A percentile compares a stretch with the other conserved stretches of the same genome.
phyloP scores from a whole-genome alignment of 208 protist species.

The Wallacemonas sp. region DNA sequence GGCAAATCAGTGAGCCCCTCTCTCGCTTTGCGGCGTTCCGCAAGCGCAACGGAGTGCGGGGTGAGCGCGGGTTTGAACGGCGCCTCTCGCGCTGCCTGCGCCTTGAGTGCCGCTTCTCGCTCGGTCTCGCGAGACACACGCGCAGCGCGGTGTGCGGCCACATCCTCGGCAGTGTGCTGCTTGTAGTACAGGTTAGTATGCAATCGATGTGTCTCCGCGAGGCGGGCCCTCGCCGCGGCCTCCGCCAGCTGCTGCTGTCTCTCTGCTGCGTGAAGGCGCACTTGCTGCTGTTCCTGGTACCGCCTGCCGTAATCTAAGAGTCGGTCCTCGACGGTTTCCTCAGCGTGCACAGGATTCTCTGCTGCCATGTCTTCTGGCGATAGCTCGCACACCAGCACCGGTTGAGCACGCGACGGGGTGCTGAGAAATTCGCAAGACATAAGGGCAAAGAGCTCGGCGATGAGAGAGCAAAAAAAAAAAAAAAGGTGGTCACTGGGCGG shows the following conservation, averaged over 20 bases:
- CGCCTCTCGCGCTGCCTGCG: neutral
- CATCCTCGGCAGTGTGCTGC: constrained; percentile 18
- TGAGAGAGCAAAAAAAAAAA: neutral
- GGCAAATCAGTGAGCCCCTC: constrained; percentile 13
- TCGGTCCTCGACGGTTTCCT: constrained; percentile 35
- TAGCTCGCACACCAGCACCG: constrained; percentile 33
- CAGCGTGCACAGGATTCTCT: too few relatives aligned
- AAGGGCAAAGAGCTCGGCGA: neutral
- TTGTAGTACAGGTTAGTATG: constrained; percentile 16
- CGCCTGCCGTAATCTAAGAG: constrained; percentile 40
- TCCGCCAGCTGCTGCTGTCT: neutral
- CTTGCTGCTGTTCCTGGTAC: constrained; percentile 17
- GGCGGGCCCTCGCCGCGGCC: neutral
- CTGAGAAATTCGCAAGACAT: too few relatives aligned
- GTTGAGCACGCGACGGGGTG: neutral
- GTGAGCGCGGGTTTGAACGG: constrained; percentile 18
- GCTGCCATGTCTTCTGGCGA: too few relatives aligned
- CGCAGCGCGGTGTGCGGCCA: constrained; percentile 16
- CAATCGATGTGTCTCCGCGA: constrained; percentile 7
- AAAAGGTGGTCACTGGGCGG: too few relatives aligned
- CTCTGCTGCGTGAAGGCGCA: constrained; percentile 10
- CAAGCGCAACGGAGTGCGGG: constrained; percentile 24
- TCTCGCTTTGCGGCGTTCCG: constrained; percentile 14
- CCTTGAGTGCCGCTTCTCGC: neutral
- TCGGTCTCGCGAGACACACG: neutral